Evolutionary conservation across 2,329 filamentous ascomycete species (phyloP), one percentile per base, ranked within the genome.

Genomic region (Penicillium sp.): DNA sequence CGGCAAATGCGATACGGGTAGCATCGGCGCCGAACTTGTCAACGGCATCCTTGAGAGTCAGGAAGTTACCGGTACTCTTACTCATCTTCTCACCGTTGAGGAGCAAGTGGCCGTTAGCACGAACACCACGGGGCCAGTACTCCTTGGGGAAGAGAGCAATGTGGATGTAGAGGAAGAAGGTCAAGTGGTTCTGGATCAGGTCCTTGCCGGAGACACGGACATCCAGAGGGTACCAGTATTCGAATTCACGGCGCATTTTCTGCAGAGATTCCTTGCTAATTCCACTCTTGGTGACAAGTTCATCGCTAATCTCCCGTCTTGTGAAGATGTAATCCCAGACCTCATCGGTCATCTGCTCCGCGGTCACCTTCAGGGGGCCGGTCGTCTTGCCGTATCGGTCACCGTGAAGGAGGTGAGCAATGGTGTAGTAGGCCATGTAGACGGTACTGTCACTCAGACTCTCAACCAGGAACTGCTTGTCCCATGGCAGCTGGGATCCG

Each of bases 11-110:
- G 68, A 97, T 89, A 72, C 93, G 86, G 43, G 89, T 89, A 13
- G 94, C 94, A 73, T 97, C 94, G 9, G 94, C 93, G 69, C 94
- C 94, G 68, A 94, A 99, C 75, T 99, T 99, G 67, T 87, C 84
- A 15, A 93, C 88, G 31, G 92, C 84, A 61, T 97, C 90, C 53
- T 87, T 84, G 51, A 97, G 81, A 11, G 94, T 97, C 74, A 99
- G 82, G 81, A 99, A 99, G 79, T 97, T 99, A 61, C 94, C 94
- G 0, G 92, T 97, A 53, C 89, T 93, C 81, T 99, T 99, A 74
- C 87, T 89, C 94, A 99, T 99, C 84, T 99, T 99, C 73, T 96
- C 91, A 49, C 93, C 93, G 73, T 99, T 99, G 63, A 99, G 82
- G 75, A 96, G 86, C 69, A 97, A 79, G 77, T 97, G 93, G 1